Base-by-base conservation (phyloP, 306 rosid genomes). In the Dicorynia guianensis region DNA sequence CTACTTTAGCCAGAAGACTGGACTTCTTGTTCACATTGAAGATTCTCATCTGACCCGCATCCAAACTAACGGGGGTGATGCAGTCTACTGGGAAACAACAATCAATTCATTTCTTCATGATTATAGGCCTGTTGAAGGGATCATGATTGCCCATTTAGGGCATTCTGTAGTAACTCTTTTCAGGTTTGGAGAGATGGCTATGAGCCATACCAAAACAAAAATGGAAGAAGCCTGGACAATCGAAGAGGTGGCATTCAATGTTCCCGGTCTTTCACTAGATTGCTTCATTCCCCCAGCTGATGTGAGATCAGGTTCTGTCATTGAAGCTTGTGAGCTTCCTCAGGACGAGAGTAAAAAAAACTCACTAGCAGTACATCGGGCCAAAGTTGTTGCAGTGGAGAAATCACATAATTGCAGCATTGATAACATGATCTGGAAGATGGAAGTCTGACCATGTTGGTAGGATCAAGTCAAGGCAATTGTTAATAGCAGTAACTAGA, bases 161-260 rank as follows among this genome's bases (percentile, higher is more conserved):
- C 96, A 91, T 67, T 92, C 99, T 4, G 93, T 89, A 65, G 98
- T 93, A 44, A 96, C 97, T 35, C 99, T 96, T 44, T 96, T 92
- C 86, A 85, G 96, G 77, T 96, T 96, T 5, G 99, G 99, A 13
- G 99, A 96, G 81, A 96, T 87, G 93, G 99, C 98, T 19, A 90
- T 96, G 99, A 96, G 99, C 79, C 99, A 96, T 65, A 86, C 91
- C 55, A 96, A 96, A 84, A 96, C 99, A 7, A 96, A 49, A 84
- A 96, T 96, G 99, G 99, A 96, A 86, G 98, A 96, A 84, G 98
- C 96, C 19, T 96, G 99, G 99, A 90, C 98, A 13, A 96, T 96
- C 1, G 98, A 96, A 73, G 99, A 96, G 89, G 99, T 93, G 35
- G 99, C 98, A 0, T 96, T 96, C 85, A 96, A 96, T 57, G 86